These are phyloP conservation scores for Amanita phalloides DNA, from an alignment of 768 basidiomycete species.

Conservation along the genomic window DNA sequence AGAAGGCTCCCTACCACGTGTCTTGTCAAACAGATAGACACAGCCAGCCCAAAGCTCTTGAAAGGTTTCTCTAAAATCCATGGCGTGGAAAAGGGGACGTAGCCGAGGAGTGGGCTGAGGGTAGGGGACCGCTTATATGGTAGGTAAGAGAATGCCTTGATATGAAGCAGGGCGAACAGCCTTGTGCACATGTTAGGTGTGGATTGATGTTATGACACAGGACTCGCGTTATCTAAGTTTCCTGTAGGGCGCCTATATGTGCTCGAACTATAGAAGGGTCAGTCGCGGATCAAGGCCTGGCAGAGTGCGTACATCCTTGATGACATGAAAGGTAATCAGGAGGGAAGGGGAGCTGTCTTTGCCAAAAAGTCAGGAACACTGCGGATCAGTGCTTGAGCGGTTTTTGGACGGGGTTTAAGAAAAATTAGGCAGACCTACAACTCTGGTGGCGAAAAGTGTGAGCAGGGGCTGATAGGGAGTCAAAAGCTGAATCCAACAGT, in stretches of 20 bases:
- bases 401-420: neutral
- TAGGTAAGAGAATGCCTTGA: conserved; percentile 63
- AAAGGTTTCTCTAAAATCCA: conserved; percentile 63
- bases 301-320: conserved; percentile 44
- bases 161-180: conserved; percentile 58
- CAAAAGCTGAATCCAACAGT: conserved; percentile 66
- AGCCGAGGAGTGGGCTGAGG: conserved; percentile 38
- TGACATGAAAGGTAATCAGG: conserved; percentile 44
- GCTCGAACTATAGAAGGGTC: conserved; percentile 31
- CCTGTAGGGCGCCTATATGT: conserved; percentile 59
- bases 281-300: neutral
- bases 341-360: conserved; percentile 47
- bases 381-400: neutral
- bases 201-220: neutral
- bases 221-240: conserved; percentile 66
- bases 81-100: conserved; percentile 48
- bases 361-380: conserved; percentile 77
- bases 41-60: conserved; percentile 48
- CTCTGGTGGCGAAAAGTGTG: conserved; percentile 64
- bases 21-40: conserved; percentile 45
- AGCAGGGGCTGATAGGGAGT: conserved; percentile 47
- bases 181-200: conserved; percentile 19
- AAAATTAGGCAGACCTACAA: conserved; percentile 38
- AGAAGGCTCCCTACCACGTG: conserved; percentile 45
- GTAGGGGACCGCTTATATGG: conserved; percentile 33